A percentile compares a stretch with the other conserved stretches of the same genome.
These are phyloP conservation scores for Plantago elongata DNA, from an alignment of 257 asterid genomes.

Conservation along the genomic window DNA sequence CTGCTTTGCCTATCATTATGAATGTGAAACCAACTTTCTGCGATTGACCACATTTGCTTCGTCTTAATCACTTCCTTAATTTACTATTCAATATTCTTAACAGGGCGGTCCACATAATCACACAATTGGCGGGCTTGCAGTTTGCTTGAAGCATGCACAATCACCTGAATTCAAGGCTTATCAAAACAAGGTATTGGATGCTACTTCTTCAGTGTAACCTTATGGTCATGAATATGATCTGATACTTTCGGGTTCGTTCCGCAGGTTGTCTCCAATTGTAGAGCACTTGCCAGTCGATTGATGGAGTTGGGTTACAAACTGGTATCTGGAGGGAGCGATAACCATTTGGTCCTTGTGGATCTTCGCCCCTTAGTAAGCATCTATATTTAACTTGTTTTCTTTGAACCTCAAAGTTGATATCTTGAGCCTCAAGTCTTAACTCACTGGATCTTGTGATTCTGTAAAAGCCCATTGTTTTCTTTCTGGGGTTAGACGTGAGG, in stretches of 20 bases:
- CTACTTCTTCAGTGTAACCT: conserved; percentile 8
- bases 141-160: conserved; percentile 72
- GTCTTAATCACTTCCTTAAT: not conserved
- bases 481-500: too few species aligned
- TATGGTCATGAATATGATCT: conserved; percentile 7
- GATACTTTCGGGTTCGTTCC: conserved; percentile 10
- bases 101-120: conserved; percentile 98
- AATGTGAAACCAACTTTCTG: not conserved
- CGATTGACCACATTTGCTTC: not conserved
- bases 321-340: conserved; percentile 96
- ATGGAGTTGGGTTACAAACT: conserved; percentile 74
- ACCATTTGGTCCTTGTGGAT: conserved; percentile 95
- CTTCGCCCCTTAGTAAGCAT: conserved; percentile 78
- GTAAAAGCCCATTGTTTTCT: not conserved
- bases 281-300: conserved; percentile 78
- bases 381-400: conserved; percentile 6
- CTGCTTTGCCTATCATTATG: conserved; percentile 7
- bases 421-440: too few species aligned
- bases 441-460: too few species aligned
- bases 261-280: conserved; percentile 80
- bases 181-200: conserved; percentile 58
- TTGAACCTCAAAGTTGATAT: not conserved
- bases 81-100: conserved; percentile 13
- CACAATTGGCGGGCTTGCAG: conserved; percentile 91
- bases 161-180: conserved; percentile 72